Conservation (phyloP, 2,329 filamentous ascomycete species). For the Paramyrothecium roridum region DNA sequence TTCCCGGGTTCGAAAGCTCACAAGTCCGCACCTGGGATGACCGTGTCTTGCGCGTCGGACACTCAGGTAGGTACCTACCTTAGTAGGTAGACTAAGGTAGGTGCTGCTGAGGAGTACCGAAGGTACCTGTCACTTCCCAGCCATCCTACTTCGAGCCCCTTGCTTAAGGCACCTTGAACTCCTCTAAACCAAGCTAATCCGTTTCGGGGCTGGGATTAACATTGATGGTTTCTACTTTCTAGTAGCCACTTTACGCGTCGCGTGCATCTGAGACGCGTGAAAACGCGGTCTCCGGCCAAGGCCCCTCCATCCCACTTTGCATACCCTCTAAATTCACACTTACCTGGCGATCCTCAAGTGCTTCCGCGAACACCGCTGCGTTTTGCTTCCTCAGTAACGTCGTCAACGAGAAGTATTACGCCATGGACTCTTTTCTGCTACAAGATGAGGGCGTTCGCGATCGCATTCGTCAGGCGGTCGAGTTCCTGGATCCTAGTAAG, state of each 20-base stretch:
- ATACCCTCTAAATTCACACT: conserved; percentile 11
- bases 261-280: conserved; percentile 11
- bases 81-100: too few species aligned
- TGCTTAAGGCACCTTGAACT: too few species aligned
- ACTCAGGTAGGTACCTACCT: too few species aligned
- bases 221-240: not conserved
- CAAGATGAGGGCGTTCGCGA: conserved; percentile 82
- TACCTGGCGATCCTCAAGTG: conserved; percentile 9
- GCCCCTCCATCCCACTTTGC: conserved; percentile 12
- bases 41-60: too few species aligned
- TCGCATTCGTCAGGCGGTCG: conserved; percentile 81
- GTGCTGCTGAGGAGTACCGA: too few species aligned
- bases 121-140: too few species aligned
- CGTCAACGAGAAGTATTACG: conserved; percentile 15
- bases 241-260: conserved; percentile 19
- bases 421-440: conserved; percentile 72
- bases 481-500: conserved; percentile 92
- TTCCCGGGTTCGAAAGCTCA: too few species aligned
- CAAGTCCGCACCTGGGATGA: too few species aligned
- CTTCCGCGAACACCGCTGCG: conserved; percentile 4
- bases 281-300: not conserved
- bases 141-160: too few species aligned
- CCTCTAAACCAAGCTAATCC: too few species aligned
- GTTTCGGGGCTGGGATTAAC: too few species aligned
- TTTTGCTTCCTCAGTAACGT: conserved; percentile 5